Conservation (phyloP, 179 eudicot genomes). For the Silene coronaria region DNA sequence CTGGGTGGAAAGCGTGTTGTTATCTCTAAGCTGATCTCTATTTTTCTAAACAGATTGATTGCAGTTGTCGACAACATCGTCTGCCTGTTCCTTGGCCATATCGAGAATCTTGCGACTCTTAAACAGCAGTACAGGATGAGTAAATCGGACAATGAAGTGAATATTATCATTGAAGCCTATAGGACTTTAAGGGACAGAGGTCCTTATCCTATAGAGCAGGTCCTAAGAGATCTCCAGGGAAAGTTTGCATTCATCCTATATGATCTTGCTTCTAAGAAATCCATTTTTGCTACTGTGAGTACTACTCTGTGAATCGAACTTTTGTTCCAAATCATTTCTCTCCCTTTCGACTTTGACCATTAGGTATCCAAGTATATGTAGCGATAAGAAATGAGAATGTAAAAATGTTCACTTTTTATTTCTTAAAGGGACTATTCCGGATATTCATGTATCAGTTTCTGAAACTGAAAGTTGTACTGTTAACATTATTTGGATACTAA, state of each 20-base stretch:
- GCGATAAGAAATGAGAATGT: too few relatives aligned
- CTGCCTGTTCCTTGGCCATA: slow-evolving; percentile 90
- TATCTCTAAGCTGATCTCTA: neutral
- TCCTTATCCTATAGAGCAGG: slow-evolving; percentile 89
- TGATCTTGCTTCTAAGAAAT: slow-evolving; percentile 54
- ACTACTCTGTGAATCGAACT: neutral
- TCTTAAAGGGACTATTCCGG: too few relatives aligned
- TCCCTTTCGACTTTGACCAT: too few relatives aligned
- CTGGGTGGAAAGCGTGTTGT: too few relatives aligned
- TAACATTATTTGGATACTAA: too few relatives aligned
- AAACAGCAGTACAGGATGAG: slow-evolving; percentile 87
- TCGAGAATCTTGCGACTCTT: slow-evolving; percentile 72
- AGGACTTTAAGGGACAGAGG: slow-evolving; percentile 89
- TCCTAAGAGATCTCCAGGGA: slow-evolving; percentile 78
- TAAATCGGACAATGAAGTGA: slow-evolving; percentile 82
- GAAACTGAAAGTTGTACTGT: too few relatives aligned
- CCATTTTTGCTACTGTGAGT: slow-evolving; percentile 61
- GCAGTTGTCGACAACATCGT: slow-evolving; percentile 84
- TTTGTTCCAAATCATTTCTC: neutral
- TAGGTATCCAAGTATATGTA: too few relatives aligned
- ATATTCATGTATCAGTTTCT: too few relatives aligned
- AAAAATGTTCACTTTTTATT: too few relatives aligned
- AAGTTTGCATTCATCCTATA: slow-evolving; percentile 80
- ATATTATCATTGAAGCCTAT: slow-evolving; percentile 83
- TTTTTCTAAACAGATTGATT: slow-evolving; percentile 44